phyloP scores from a whole-genome alignment of 2,329 filamentous ascomycete genomes.

The Neurospora sp. region DNA sequence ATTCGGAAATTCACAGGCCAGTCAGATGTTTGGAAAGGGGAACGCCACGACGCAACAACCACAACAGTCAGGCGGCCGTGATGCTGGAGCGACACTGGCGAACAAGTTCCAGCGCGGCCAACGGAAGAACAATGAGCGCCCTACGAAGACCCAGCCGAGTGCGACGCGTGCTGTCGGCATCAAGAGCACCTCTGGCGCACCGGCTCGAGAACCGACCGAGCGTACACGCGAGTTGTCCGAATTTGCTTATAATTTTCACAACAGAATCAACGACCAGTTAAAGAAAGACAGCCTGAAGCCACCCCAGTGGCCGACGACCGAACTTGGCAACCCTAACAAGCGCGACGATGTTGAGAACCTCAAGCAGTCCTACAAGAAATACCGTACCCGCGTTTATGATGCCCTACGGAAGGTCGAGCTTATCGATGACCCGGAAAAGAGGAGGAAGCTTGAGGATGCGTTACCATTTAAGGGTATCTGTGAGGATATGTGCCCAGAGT shows the following conservation, averaged over 20 bases:
- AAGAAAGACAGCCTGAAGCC: constrained; percentile 44
- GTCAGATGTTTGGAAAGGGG: background rate
- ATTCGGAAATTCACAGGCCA: background rate
- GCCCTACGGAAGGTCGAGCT: constrained; percentile 49
- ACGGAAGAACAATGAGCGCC: constrained; percentile 3
- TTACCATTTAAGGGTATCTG: constrained; percentile 60
- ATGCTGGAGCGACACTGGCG: background rate
- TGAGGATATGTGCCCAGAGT: constrained; percentile 61
- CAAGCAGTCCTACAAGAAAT: constrained; percentile 45
- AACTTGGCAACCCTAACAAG: constrained; percentile 42
- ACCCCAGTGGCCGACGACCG: constrained; percentile 41
- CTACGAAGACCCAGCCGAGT: background rate
- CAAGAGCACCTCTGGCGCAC: background rate
- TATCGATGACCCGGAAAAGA: constrained; percentile 56
- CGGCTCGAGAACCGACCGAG: constrained; percentile 10
- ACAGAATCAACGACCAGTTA: constrained; percentile 42
- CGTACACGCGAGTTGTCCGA: constrained; percentile 16
- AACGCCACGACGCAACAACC: background rate
- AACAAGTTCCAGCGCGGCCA: constrained; percentile 7
- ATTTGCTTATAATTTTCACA: constrained; percentile 30
- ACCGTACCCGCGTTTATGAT: constrained; percentile 45
- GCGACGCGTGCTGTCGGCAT: background rate
- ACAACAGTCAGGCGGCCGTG: background rate
- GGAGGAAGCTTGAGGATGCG: constrained; percentile 51
- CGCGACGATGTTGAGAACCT: constrained; percentile 44